Percentiles rank a stretch among this genome's conserved stretches.
Conservation (phyloP, 352 stramenopile species). For the Globisporangium cylindrosporum region DNA sequence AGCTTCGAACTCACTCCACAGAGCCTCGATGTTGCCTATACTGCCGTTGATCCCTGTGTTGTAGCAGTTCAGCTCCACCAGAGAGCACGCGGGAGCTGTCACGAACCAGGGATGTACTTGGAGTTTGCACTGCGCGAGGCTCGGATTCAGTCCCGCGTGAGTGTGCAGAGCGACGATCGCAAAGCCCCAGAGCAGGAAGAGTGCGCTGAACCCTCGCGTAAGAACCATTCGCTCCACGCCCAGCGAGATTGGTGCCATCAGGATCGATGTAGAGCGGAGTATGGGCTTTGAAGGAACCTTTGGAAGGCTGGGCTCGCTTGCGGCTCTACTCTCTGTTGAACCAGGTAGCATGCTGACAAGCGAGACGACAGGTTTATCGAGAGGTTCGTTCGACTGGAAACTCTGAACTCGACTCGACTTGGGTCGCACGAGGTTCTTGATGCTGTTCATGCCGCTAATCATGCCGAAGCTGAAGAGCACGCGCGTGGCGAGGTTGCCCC, state of each 20-base stretch:
- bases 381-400: background rate
- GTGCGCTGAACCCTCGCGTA: background rate
- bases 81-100: background rate
- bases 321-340: too few species aligned
- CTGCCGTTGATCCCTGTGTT: background rate
- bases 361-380: too few species aligned
- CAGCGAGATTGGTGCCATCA: background rate
- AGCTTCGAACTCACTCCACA: constrained; percentile 8
- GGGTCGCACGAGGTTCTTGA: constrained; percentile 6
- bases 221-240: background rate
- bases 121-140: background rate
- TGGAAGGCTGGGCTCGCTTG: background rate
- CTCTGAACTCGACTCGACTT: background rate
- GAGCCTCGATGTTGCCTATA: constrained; percentile 14
- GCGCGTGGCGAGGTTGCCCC: background rate
- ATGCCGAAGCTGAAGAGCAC: background rate
- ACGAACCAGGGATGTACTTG: constrained; percentile 1
- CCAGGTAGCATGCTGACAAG: too few species aligned
- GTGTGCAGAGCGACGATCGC: constrained; percentile 5
- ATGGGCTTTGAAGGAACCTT: background rate
- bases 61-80: background rate
- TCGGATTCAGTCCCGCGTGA: background rate
- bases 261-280: background rate
- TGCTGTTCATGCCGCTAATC: constrained; percentile 7
- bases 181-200: constrained; percentile 5